Evolutionary conservation across 2,329 filamentous ascomycete species (phyloP), one percentile per base, ranked within the genome.

Genomic region (Dactylonectria macrodidyma): DNA sequence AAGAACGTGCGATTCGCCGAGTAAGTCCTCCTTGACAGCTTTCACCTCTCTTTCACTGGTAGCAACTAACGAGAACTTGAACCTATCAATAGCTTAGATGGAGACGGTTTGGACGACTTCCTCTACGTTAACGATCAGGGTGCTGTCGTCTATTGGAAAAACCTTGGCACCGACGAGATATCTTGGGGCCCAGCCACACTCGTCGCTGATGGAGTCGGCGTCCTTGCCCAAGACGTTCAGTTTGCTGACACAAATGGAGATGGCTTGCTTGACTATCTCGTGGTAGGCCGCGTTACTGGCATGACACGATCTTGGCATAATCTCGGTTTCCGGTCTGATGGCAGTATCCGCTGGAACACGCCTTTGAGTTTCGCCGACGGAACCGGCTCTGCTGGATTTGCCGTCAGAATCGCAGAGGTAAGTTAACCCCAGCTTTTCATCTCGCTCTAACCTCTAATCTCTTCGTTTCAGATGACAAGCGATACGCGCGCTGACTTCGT

Each of bases 1-100:
- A 59, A 60, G 48, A 65, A 65, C 34, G 57, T 65, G 3, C 62
- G 57, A 4, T 65, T 65, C 24, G 62, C 62, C 4, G 62, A 65
- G 62, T 65, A 59, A 24, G 62, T 59, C 24, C 2, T 0, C 46
- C 33, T 36, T 47, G 26, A 11, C 3, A 19, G 1, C 19, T 19
- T 19, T 19, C 19, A 19, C 19, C 19, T 19, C 19, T 19, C 19
- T 19, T 19, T 19, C 19, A 19, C 19, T 19, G 19, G 19, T 19
- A 19, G 19, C 19, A 1, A 19, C 1, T 19, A 19, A 19, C 19
- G 19, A 19, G 19, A 1, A 19, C 19, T 19, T 19, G 19, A 19
- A 19, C 19, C 19, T 19, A 19, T 50, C n/a, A 16, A 30, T 36
- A 36, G 50, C 36, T 48, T 44, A 3, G 24, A 56, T 19, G 22